A percentile compares a stretch with the other conserved stretches of the same genome.
Conservation (phyloP, 148 eudicot genomes). For the Heliamphora exappendiculata region DNA sequence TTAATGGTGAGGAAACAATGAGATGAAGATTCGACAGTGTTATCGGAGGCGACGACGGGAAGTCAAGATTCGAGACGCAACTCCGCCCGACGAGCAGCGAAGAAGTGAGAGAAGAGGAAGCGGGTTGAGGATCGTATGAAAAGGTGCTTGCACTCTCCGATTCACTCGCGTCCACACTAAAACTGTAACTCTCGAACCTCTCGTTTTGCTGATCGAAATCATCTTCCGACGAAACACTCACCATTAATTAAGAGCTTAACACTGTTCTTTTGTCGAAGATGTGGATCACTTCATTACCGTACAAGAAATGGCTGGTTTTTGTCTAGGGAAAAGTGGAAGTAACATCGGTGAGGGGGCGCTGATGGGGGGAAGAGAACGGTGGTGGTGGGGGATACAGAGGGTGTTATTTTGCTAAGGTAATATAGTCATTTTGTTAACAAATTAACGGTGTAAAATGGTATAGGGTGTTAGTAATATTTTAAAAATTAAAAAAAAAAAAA, state of each 20-base stretch:
- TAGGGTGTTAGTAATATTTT: no score
- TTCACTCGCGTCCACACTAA: conserved; percentile 15
- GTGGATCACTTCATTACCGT: not conserved
- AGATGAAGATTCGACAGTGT: no score
- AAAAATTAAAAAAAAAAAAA: no score
- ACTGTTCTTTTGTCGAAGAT: not conserved
- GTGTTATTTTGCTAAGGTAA: no score
- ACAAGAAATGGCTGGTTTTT: no score
- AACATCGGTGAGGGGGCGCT: no score
- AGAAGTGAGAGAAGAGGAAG: conserved; percentile 12
- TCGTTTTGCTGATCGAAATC: conserved; percentile 6
- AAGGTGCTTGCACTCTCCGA: conserved; percentile 10
- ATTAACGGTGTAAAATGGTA: no score
- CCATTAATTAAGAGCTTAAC: not conserved
- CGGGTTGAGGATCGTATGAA: conserved; percentile 6
- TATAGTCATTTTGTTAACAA: no score
- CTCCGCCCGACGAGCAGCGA: conserved; percentile 1
- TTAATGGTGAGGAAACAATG: no score
- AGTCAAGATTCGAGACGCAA: not conserved
- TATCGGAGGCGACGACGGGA: not conserved
- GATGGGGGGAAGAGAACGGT: no score
- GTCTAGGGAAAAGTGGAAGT: no score
- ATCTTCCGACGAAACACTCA: conserved; percentile 16
- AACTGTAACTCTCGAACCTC: conserved; percentile 10
- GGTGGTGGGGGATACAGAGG: no score